These are phyloP conservation scores for Phialemonium atrogriseum DNA, from an alignment of 2,329 filamentous ascomycete species.

Conservation along the genomic window DNA sequence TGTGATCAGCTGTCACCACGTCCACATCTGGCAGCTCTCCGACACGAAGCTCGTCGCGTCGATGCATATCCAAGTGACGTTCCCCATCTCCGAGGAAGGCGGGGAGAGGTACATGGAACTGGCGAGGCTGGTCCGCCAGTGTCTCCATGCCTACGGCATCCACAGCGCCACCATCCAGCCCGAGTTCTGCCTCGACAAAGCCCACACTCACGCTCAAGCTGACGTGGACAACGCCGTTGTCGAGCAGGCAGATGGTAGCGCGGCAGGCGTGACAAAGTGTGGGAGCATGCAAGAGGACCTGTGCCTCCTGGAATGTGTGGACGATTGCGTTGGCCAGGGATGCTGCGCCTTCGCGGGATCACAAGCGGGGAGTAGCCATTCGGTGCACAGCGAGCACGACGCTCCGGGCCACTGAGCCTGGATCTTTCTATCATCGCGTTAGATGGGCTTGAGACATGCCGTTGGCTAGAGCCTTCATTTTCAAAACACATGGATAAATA, in stretches of 20 bases:
- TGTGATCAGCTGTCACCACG: slow-evolving; percentile 84
- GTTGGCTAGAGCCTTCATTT: no score
- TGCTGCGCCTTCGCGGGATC: slow-evolving; percentile 30
- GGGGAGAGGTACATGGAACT: slow-evolving; percentile 83
- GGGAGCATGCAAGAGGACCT: slow-evolving; percentile 22
- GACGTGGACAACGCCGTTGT: slow-evolving; percentile 24
- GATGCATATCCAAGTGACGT: slow-evolving; percentile 86
- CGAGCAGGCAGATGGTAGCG: slow-evolving; percentile 25
- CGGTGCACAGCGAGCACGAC: no score
- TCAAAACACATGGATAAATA: no score
- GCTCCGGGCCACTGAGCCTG: no score
- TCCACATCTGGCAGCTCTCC: slow-evolving; percentile 96
- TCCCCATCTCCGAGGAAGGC: slow-evolving; percentile 77
- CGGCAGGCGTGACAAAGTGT: slow-evolving; percentile 7
- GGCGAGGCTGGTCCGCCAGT: slow-evolving; percentile 72
- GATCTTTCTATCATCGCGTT: no score
- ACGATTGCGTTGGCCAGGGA: slow-evolving; percentile 36
- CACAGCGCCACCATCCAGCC: slow-evolving; percentile 97
- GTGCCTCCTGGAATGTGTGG: slow-evolving; percentile 42
- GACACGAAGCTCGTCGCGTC: slow-evolving; percentile 92
- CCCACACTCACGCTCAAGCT: slow-evolving; percentile 30
- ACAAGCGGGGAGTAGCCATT: slow-evolving; percentile 24
- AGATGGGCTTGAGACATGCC: no score
- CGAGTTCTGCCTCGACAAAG: slow-evolving; percentile 60
- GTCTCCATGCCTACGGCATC: slow-evolving; percentile 91